These are phyloP conservation scores for Dothideomycetes sp. DNA, from an alignment of 2,329 filamentous ascomycete species.

Conservation along the genomic window DNA sequence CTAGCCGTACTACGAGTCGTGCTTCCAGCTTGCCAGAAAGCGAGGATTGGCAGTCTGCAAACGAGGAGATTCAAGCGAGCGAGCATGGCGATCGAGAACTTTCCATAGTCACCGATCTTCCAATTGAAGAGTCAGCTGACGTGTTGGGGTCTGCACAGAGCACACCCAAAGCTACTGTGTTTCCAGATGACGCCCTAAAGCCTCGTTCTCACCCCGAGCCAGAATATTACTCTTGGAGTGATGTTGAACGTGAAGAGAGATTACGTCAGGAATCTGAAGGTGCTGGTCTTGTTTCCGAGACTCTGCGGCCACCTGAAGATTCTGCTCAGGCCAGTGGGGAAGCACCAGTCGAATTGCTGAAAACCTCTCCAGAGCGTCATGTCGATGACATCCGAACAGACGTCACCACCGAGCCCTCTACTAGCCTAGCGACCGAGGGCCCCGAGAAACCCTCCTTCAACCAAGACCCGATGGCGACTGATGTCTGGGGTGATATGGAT, in stretches of 20 bases:
- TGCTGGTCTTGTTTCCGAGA: too few species aligned
- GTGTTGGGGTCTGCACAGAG: slow-evolving; percentile 54
- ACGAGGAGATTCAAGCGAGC: slow-evolving; percentile 25
- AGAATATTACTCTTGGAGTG: slow-evolving; percentile 31
- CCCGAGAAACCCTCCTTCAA: slow-evolving; percentile 1
- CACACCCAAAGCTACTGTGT: slow-evolving; percentile 56
- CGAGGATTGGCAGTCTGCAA: slow-evolving; percentile 38
- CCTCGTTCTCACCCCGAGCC: slow-evolving; percentile 19
- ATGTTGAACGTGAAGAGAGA: slow-evolving; percentile 26
- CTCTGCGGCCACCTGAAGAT: too few species aligned
- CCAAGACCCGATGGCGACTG: slow-evolving; percentile 9
- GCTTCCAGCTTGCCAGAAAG: slow-evolving; percentile 30
- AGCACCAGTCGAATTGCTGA: too few species aligned
- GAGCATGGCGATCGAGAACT: slow-evolving; percentile 20
- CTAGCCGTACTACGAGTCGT: slow-evolving; percentile 35
- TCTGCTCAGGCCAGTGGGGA: too few species aligned
- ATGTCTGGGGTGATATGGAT: slow-evolving; percentile 12
- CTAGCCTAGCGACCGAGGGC: too few species aligned
- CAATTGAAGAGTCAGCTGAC: slow-evolving; percentile 28
- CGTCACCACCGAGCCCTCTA: too few species aligned
- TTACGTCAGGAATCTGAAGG: slow-evolving; percentile 17
- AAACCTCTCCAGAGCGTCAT: too few species aligned
- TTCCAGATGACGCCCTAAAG: slow-evolving; percentile 25
- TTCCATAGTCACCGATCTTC: background rate
- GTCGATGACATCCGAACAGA: too few species aligned